Evolutionary conservation across 1,284 basidiomycete genomes (phyloP), one percentile per base, ranked within the genome.

Genomic region (Apiotrichum siamense): DNA sequence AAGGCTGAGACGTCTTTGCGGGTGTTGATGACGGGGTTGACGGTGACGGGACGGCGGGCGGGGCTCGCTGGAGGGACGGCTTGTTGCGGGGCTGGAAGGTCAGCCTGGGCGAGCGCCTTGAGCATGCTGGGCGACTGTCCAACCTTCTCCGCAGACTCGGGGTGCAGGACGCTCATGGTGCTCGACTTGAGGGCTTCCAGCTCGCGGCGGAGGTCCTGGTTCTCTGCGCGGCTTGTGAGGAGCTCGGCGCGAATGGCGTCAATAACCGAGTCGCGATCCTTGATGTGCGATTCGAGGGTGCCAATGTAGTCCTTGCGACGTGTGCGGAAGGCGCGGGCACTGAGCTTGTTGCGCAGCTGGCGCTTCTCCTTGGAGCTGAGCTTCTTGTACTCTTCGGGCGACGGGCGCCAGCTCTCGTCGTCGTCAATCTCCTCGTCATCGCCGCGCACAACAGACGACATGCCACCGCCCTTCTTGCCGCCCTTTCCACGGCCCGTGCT

Each of bases 341-440:
- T 88, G 58, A 97, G 93, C 83, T 97, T 97, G 78, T 97, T 97
- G 52, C 94, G 77, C 35, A 97, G 78, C 74, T 97, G 94, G 17
- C 94, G 78, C 76, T 97, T 97, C 76, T 97, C 93, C 76, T 97
- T 97, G 69, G 84, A 87, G 18, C 83, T 84, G 79, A 98, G 87
- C 75, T 91, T 96, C 74, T 88, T 86, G 78, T 97, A 97, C 63
- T 94, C 91, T 63, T 97, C 92, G 0, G 91, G 86, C 12, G 64
- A 69, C 3, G 74, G 74, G 51, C 74, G 57, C 74, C 74, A 75
- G 33, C 66, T 67, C 45, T 75, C 74, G 45, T 74, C 74, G 41
- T 74, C 73, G 41, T 71, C 71, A 1, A 74, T 29, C 32, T 74
- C 72, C 47, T 73, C 72, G 45, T 69, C 70, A 17, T 72, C 70